Percentiles rank a stretch among this genome's conserved stretches.
Evolutionary conservation across 371 early-diverging fungal genomes (phyloP).

Genomic region (Chytridiales sp.): DNA sequence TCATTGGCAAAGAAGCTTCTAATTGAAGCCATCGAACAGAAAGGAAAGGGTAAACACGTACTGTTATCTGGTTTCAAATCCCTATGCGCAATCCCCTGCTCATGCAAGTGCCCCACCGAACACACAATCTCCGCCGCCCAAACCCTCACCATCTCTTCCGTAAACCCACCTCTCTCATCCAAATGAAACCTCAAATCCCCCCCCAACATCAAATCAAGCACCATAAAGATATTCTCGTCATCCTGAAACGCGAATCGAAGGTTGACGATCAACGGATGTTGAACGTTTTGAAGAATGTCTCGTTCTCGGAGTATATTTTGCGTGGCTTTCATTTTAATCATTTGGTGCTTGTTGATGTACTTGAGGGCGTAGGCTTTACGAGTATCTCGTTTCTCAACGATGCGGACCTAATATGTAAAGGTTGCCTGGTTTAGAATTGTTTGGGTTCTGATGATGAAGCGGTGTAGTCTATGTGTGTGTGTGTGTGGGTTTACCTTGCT

Average conservation of each 20-base stretch:
- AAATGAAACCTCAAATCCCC: slow-evolving; percentile 53
- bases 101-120: slow-evolving; percentile 75
- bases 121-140: slow-evolving; percentile 77
- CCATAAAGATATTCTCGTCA: slow-evolving; percentile 55
- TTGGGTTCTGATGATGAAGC: background rate
- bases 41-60: background rate
- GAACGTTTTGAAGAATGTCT: slow-evolving; percentile 49
- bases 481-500: slow-evolving; percentile 39
- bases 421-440: too few species aligned
- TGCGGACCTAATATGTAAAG: slow-evolving; percentile 35
- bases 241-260: slow-evolving; percentile 58
- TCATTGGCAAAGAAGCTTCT: background rate
- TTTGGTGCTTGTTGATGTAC: slow-evolving; percentile 58
- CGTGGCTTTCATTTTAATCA: slow-evolving; percentile 52
- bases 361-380: slow-evolving; percentile 33
- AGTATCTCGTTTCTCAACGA: slow-evolving; percentile 35
- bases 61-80: slow-evolving; percentile 53
- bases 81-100: slow-evolving; percentile 73
- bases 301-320: slow-evolving; percentile 56
- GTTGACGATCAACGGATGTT: slow-evolving; percentile 56
- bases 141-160: slow-evolving; percentile 70
- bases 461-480: background rate
- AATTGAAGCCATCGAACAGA: background rate
- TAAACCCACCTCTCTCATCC: slow-evolving; percentile 50
- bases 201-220: slow-evolving; percentile 54